Evolutionary conservation across 306 rosid genomes (phyloP).

Genomic region (Citrullus amarus): DNA sequence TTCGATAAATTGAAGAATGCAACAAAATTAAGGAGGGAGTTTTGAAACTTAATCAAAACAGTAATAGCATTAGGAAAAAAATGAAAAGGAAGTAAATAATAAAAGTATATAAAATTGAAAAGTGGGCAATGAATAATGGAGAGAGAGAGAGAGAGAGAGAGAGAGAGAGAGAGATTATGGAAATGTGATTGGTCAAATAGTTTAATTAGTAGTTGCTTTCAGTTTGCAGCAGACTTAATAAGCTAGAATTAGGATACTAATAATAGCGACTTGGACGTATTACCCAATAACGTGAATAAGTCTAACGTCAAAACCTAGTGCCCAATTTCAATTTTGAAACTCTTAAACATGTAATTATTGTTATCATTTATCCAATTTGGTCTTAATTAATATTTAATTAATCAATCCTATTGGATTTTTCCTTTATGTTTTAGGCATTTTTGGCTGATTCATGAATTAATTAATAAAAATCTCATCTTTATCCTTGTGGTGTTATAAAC

Average conservation of each 20-base stretch:
- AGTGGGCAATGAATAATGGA: background rate
- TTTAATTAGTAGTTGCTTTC: background rate
- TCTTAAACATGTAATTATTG: background rate
- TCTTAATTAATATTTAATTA: background rate
- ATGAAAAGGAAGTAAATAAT: background rate
- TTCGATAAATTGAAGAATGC: background rate
- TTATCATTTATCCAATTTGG: background rate
- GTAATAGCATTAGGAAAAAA: background rate
- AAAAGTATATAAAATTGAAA: background rate
- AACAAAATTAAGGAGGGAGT: background rate
- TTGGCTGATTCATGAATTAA: background rate
- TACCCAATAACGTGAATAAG: background rate
- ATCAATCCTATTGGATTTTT: background rate
- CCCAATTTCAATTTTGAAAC: background rate
- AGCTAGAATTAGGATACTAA: background rate
- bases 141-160: too few species aligned
- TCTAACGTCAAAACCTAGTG: background rate
- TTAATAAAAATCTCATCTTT: background rate
- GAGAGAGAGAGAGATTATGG: too few species aligned
- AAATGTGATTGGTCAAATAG: conserved; percentile 7
- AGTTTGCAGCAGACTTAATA: background rate
- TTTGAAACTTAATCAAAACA: background rate
- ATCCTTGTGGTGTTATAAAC: background rate
- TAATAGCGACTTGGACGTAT: conserved; percentile 2
- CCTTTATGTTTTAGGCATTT: background rate